phyloP scores from a whole-genome alignment of 1,139 yeast species.

The Taphrina betulina region DNA sequence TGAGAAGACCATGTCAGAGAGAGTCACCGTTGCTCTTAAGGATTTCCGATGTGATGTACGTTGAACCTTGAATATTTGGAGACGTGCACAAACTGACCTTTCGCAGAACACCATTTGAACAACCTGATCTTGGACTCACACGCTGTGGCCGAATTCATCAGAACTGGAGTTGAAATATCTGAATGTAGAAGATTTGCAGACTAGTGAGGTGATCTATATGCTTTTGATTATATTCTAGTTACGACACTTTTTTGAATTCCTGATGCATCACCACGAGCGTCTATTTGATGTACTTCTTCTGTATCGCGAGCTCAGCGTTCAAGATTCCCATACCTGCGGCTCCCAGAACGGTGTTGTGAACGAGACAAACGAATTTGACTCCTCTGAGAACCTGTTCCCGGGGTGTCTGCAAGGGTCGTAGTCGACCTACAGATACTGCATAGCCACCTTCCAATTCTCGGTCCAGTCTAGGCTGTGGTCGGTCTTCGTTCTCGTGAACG shows the following conservation, averaged over 20 bases:
- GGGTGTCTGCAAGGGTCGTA: conserved; percentile 54
- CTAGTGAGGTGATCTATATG: too few relatives aligned
- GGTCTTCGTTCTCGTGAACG: conserved; percentile 81
- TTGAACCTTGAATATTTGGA: too few relatives aligned
- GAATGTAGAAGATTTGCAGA: too few relatives aligned
- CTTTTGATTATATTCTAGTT: too few relatives aligned
- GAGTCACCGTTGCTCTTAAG: conserved; percentile 79
- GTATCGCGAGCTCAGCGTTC: conserved; percentile 84
- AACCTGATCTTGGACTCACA: too few relatives aligned
- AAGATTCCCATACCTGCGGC: conserved; percentile 99
- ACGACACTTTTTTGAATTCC: too few relatives aligned
- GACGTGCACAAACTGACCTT: too few relatives aligned
- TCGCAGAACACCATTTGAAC: too few relatives aligned
- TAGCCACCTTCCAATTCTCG: conserved; percentile 92
- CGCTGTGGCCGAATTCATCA: too few relatives aligned
- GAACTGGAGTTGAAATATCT: too few relatives aligned
- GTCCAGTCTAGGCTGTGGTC: conserved; percentile 98
- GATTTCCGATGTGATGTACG: conserved; percentile 66
- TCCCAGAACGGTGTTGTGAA: conserved; percentile 96
- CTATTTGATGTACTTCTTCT: conserved; percentile 71
- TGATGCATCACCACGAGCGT: conserved; percentile 27
- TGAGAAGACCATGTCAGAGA: conserved; percentile 93
- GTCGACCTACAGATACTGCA: conserved; percentile 92
- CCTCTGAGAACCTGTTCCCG: conserved; percentile 74
- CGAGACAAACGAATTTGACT: conserved; percentile 89